Percentiles rank a stretch among this genome's conserved stretches.
Evolutionary conservation across 257 asterid genomes (phyloP).

Genomic region (Thymus quinquecostatus): DNA sequence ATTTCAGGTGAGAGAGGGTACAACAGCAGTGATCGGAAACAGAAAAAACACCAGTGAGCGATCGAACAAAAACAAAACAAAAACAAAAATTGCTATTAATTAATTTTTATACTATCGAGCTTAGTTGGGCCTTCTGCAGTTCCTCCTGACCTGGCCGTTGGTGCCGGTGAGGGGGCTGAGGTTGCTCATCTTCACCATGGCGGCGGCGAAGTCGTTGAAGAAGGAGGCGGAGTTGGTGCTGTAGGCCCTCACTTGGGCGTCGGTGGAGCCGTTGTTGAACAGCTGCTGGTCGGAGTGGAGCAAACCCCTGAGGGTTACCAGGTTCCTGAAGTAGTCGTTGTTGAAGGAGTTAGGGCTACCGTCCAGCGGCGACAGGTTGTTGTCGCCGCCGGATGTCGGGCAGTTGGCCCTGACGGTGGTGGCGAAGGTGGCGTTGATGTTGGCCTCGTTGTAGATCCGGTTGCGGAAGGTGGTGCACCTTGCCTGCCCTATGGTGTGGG

Average conservation of each 20-base stretch:
- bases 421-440: constrained; percentile 57
- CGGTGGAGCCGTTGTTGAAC: constrained; percentile 64
- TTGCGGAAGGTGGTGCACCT: constrained; percentile 52
- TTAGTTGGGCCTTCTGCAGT: constrained; percentile 59
- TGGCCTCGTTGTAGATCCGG: constrained; percentile 61
- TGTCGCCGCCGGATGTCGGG: constrained; percentile 55
- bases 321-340: constrained; percentile 52
- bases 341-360: constrained; percentile 45
- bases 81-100: no score
- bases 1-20: no score
- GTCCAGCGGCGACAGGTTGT: constrained; percentile 48
- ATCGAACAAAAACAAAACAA: background rate
- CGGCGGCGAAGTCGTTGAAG: constrained; percentile 58
- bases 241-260: constrained; percentile 59
- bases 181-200: constrained; percentile 77
- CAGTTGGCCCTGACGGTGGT: constrained; percentile 41
- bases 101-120: no score
- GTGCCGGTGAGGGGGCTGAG: constrained; percentile 69
- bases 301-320: constrained; percentile 48
- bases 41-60: no score
- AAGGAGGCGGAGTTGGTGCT: constrained; percentile 50
- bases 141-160: constrained; percentile 64
- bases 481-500: constrained; percentile 77
- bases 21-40: no score
- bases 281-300: constrained; percentile 72